Evolutionary conservation across 2,329 filamentous ascomycete genomes (phyloP).

Genomic region (Mycosphaerella sp.): DNA sequence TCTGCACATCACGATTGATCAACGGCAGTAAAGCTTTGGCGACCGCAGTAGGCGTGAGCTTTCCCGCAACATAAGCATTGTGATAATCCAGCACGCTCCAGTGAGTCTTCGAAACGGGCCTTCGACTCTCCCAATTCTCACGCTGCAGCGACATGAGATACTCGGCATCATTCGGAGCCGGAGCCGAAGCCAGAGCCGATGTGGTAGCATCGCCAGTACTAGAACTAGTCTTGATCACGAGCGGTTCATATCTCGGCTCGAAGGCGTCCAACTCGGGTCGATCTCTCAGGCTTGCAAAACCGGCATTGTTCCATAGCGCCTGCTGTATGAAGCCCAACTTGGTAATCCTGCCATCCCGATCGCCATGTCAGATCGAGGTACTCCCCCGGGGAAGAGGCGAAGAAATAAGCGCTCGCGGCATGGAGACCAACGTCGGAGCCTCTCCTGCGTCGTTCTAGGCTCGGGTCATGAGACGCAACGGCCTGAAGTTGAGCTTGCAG

Average conservation of each 20-base stretch:
- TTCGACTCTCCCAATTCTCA: conserved; percentile 22
- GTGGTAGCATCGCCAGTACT: no score
- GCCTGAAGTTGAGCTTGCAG: no score
- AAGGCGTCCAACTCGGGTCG: conserved; percentile 52
- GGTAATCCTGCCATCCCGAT: conserved; percentile 46
- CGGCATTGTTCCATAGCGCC: conserved; percentile 66
- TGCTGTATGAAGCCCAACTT: conserved; percentile 55
- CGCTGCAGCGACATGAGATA: conserved; percentile 7
- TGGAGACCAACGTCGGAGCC: no score
- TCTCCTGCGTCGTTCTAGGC: no score
- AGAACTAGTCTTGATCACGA: conserved; percentile 46
- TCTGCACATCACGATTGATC: conserved; percentile 54
- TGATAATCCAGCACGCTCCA: conserved; percentile 69
- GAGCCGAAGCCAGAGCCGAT: neutral
- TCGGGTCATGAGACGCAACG: no score
- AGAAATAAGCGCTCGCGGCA: no score
- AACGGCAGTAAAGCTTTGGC: conserved; percentile 64
- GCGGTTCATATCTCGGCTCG: conserved; percentile 52
- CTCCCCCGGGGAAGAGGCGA: neutral
- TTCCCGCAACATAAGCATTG: conserved; percentile 63
- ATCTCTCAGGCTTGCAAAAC: conserved; percentile 54
- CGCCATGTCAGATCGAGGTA: neutral
- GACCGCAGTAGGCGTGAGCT: conserved; percentile 66
- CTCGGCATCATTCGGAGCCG: neutral
- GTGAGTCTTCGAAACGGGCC: conserved; percentile 24